These are phyloP conservation scores for Collybiopsis confluens DNA, from an alignment of 768 basidiomycete genomes.

Conservation along the genomic window DNA sequence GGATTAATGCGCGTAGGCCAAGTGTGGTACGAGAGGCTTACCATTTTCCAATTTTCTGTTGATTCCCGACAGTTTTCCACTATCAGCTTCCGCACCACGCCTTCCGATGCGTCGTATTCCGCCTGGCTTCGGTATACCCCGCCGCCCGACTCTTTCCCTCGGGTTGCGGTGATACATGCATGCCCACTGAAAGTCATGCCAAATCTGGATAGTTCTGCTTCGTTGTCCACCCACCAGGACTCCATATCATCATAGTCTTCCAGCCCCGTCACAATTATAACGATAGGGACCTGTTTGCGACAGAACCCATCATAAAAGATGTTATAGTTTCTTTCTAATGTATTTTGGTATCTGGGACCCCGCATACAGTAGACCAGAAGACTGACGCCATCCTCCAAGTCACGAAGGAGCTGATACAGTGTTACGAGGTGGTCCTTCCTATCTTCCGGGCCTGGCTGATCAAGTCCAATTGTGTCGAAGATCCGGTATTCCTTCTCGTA, in stretches of 20 bases:
- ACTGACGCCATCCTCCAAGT: conserved; percentile 26
- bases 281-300: conserved; percentile 30
- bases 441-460: conserved; percentile 26
- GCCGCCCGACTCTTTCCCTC: conserved; percentile 16
- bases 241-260: conserved; percentile 29
- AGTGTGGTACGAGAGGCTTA: no score
- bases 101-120: conserved; percentile 27
- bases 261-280: conserved; percentile 33
- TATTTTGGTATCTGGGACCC: conserved; percentile 30
- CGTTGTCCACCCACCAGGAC: conserved; percentile 28
- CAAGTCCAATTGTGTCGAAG: conserved; percentile 30
- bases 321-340: conserved; percentile 32
- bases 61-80: not conserved
- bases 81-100: not conserved
- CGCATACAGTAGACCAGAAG: conserved; percentile 37
- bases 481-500: conserved; percentile 19
- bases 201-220: conserved; percentile 22
- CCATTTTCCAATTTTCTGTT: no score
- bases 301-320: conserved; percentile 35
- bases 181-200: conserved; percentile 22
- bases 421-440: conserved; percentile 17
- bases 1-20: no score
- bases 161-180: conserved; percentile 27
- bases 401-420: conserved; percentile 20
- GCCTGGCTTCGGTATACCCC: conserved; percentile 14